Percentiles rank a stretch among this genome's conserved stretches.
These are phyloP conservation scores for Eremothecium gossypii DNA, from an alignment of 1,139 yeast species.

Conservation along the genomic window DNA sequence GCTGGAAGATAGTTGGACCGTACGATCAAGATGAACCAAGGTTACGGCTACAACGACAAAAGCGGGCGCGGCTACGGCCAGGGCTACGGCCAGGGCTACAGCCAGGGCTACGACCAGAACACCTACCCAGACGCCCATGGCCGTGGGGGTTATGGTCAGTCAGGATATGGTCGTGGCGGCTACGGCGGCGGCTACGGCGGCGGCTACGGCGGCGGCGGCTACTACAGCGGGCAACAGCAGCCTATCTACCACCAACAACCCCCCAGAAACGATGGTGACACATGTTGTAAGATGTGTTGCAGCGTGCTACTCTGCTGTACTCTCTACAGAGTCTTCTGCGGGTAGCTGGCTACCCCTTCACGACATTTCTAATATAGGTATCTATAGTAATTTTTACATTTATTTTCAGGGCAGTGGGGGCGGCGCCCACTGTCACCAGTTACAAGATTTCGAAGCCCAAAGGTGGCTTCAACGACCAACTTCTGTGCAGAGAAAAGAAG, in stretches of 20 bases:
- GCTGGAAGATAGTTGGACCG: not conserved
- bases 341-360: no score
- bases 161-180: not conserved
- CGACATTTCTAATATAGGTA: no score
- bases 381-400: no score
- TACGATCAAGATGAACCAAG: not conserved
- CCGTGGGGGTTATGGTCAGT: not conserved
- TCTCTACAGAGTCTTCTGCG: constrained; percentile 29
- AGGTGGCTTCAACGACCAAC: no score
- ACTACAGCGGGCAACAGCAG: constrained; percentile 32
- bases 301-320: constrained; percentile 35
- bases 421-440: no score
- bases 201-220: constrained; percentile 8
- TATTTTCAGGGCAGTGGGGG: no score
- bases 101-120: not conserved
- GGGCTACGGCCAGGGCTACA: not conserved
- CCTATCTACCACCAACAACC: constrained; percentile 36
- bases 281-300: constrained; percentile 33
- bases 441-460: no score
- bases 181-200: not conserved
- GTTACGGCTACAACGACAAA: no score
- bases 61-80: no score
- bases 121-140: not conserved
- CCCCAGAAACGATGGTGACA: constrained; percentile 25
- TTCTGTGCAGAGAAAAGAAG: no score